phyloP scores from a whole-genome alignment of 208 protist species.

The Acanthamoeba royreba region DNA sequence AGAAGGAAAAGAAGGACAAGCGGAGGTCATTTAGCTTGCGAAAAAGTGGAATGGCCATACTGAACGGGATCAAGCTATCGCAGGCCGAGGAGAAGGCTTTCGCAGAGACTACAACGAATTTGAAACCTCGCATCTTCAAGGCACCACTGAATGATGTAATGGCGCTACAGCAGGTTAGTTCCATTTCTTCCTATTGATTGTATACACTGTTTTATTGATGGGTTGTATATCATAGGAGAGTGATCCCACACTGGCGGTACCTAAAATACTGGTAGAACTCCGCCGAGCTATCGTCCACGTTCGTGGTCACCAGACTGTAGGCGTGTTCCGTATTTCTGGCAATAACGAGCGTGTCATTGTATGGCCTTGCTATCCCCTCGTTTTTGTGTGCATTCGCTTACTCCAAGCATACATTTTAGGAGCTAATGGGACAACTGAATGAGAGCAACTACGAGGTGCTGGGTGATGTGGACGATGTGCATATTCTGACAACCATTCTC shows the following conservation, averaged over 20 bases:
- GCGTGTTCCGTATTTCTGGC: constrained; percentile 13
- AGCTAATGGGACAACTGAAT: not conserved
- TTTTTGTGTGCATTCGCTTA: not conserved
- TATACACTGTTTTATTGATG: too few species aligned
- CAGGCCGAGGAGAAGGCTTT: constrained; percentile 8
- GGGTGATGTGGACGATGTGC: not conserved
- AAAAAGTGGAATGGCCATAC: not conserved
- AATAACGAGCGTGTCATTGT: constrained; percentile 21
- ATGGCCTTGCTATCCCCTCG: not conserved
- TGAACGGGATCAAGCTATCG: constrained; percentile 25
- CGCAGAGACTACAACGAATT: not conserved
- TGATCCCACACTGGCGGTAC: not conserved
- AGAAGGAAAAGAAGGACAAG: not conserved
- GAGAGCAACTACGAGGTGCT: constrained; percentile 1
- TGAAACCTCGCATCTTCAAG: not conserved
- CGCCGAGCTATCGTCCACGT: not conserved
- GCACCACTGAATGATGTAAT: not conserved
- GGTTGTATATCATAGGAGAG: not conserved
- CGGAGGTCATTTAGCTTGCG: not conserved
- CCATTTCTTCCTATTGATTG: too few species aligned
- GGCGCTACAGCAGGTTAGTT: not conserved
- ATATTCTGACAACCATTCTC: constrained; percentile 23
- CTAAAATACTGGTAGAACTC: not conserved
- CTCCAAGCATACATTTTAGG: not conserved
- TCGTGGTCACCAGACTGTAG: not conserved